These are phyloP conservation scores for Leonotis leonurus DNA, from an alignment of 257 asterid genomes.

Conservation along the genomic window DNA sequence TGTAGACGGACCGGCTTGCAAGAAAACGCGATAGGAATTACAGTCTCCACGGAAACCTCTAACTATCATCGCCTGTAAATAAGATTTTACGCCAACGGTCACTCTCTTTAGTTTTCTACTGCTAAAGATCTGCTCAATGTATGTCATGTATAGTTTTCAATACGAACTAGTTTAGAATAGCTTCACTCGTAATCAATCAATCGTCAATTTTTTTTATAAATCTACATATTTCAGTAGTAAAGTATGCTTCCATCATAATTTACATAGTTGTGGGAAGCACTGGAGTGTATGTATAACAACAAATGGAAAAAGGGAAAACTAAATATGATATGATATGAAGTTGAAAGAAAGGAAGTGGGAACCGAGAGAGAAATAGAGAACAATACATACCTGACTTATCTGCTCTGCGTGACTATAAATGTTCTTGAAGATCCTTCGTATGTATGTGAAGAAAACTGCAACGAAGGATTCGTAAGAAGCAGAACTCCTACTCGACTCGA, in stretches of 20 bases:
- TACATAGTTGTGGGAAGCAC: too few species aligned
- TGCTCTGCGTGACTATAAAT: conserved; percentile 78
- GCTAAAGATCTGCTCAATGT: background rate
- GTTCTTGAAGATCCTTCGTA: conserved; percentile 77
- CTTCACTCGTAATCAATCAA: background rate
- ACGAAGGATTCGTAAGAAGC: background rate
- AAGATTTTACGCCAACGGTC: background rate
- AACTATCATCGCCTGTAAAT: conserved; percentile 88
- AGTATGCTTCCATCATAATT: too few species aligned
- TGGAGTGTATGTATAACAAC: too few species aligned
- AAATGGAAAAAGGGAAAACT: too few species aligned
- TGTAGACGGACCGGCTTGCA: conserved; percentile 63
- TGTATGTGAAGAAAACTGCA: conserved; percentile 80
- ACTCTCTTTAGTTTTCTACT: background rate
- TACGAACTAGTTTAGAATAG: background rate
- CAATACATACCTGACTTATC: conserved; percentile 68
- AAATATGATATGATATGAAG: background rate
- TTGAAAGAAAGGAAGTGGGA: background rate
- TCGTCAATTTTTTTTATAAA: too few species aligned
- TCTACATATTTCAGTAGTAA: background rate
- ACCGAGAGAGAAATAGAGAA: background rate
- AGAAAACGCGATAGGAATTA: conserved; percentile 45
- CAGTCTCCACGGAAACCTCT: conserved; percentile 93
- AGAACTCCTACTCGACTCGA: background rate
- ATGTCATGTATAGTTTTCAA: background rate